A percentile compares a stretch with the other conserved stretches of the same genome.
Conservation (phyloP, 441 rosid species). For the Arabidopsis lyrata region DNA sequence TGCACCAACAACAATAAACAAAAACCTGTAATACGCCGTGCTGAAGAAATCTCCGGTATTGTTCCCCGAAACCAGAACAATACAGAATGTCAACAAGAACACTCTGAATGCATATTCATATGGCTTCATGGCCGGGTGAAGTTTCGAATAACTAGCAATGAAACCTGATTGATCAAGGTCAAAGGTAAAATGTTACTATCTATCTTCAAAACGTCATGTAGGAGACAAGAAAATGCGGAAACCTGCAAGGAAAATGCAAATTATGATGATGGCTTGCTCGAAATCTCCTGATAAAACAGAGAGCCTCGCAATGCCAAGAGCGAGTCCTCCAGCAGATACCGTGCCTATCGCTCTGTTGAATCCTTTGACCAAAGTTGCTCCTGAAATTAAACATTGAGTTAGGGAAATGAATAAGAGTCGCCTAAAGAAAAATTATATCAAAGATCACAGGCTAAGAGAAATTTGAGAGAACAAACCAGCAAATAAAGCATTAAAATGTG, state of each 20-base stretch:
- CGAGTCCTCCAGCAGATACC: slow-evolving; percentile 78
- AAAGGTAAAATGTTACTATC: slow-evolving; percentile 13
- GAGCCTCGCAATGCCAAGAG: slow-evolving; percentile 82
- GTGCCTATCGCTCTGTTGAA: slow-evolving; percentile 92
- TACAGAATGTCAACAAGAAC: slow-evolving; percentile 80
- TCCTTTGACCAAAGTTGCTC: slow-evolving; percentile 76
- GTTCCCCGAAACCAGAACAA: slow-evolving; percentile 77
- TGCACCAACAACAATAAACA: slow-evolving; percentile 76
- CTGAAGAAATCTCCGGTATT: slow-evolving; percentile 53
- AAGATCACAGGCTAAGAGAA: neutral
- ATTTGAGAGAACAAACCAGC: neutral
- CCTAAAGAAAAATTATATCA: neutral
- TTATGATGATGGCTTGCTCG: slow-evolving; percentile 59
- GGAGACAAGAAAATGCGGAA: slow-evolving; percentile 35
- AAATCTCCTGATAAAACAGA: slow-evolving; percentile 54
- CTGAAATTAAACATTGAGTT: slow-evolving; percentile 26
- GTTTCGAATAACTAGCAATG: slow-evolving; percentile 60
- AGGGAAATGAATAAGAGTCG: neutral
- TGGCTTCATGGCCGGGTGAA: slow-evolving; percentile 72
- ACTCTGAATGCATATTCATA: slow-evolving; percentile 88
- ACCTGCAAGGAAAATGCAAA: slow-evolving; percentile 88
- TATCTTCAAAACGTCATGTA: neutral
- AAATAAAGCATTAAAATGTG: no score
- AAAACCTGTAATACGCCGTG: slow-evolving; percentile 64
- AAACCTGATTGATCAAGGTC: slow-evolving; percentile 51